Base-by-base conservation (phyloP, 208 protist species). In the Trypanosoma mega region DNA sequence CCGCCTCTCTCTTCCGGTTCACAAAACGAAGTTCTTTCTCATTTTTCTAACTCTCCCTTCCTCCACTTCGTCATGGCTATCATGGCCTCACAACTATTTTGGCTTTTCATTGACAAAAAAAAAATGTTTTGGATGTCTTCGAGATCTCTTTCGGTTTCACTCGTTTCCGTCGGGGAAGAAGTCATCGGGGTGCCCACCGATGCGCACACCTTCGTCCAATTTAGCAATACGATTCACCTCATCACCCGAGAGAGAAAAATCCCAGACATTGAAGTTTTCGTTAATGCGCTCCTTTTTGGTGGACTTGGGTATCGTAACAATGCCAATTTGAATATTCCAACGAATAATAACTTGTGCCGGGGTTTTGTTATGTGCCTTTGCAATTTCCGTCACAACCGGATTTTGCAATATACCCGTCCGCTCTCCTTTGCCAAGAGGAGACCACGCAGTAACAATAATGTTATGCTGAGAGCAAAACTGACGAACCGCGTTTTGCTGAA, bases 191-290 rank as follows among this genome's bases (percentile, higher is more conserved):
- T 81, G 33, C 7, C 48, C 45, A 23, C 78, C 72, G 20, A 82
- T 55, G 26, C 84, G 82, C 34, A 69, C 68, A 46, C 82, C 57
- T 37, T 64, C 56, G 43, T 84, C 67, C 33, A 93, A 50, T 1
- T 24, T 34, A 63, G 79, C 72, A 33, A 97, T 76, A 27, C 26
- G 21, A 16, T 51, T 33, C 74, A 97, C 81, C 18, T 96, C 88
- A 18, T 80, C 72, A 23, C 81, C 60, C 2, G 57, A 57, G 9
- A 98, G 63, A 50, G 82, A 47, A 72, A 98, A 97, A 63, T 93
- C 71, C 52, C 90, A 95, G 0, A 97, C 60, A 49, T 80, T 50
- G 14, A 94, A 75, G 70, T 98, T 98, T 58, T 96, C 57, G n/a
- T 50, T 57, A 44, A 98, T 96, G 49, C 92, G 78, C 11, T 79